phyloP scores from a whole-genome alignment of 2,329 filamentous ascomycete species.

The Gnomoniopsis sp. region DNA sequence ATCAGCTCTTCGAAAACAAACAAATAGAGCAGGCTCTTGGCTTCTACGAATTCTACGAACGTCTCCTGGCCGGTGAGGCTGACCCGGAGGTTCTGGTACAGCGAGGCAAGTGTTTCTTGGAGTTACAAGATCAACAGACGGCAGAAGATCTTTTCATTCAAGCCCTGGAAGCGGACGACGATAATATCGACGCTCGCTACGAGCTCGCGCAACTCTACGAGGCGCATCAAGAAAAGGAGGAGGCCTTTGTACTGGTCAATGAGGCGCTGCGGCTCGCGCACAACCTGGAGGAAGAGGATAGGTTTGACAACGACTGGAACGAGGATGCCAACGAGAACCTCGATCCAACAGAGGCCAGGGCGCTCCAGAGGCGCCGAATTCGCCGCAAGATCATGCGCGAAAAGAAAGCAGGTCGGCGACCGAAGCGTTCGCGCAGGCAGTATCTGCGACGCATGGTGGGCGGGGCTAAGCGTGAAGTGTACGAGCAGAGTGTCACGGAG shows the following conservation, averaged over 20 bases:
- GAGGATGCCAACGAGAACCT: constrained; percentile 25
- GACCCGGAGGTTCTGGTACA: constrained; percentile 52
- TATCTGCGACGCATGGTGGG: constrained; percentile 22
- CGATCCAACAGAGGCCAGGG: constrained; percentile 31
- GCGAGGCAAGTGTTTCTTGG: constrained; percentile 67
- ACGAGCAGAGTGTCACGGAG: constrained; percentile 25
- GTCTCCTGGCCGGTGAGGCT: constrained; percentile 39
- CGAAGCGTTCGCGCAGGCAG: constrained; percentile 13
- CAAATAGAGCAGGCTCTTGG: constrained; percentile 41
- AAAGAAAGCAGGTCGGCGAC: constrained; percentile 8
- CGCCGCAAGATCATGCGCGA: constrained; percentile 27
- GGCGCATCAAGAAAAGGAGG: constrained; percentile 65
- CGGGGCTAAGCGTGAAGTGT: constrained; percentile 24
- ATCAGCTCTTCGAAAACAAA: constrained; percentile 40
- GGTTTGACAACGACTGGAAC: constrained; percentile 14
- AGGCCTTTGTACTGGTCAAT: constrained; percentile 73
- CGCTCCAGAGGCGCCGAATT: constrained; percentile 5
- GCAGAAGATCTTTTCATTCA: constrained; percentile 76
- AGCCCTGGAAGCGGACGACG: constrained; percentile 68
- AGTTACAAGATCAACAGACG: constrained; percentile 58
- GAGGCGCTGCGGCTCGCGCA: constrained; percentile 68
- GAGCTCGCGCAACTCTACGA: constrained; percentile 85
- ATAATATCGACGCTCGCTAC: constrained; percentile 72
- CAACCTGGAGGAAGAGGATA: constrained; percentile 31
- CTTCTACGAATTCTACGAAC: constrained; percentile 54